Percentiles rank a stretch among this genome's conserved stretches.
These are phyloP conservation scores for Aspergillus affinis DNA, from an alignment of 495 filamentous ascomycete genomes.

Conservation along the genomic window DNA sequence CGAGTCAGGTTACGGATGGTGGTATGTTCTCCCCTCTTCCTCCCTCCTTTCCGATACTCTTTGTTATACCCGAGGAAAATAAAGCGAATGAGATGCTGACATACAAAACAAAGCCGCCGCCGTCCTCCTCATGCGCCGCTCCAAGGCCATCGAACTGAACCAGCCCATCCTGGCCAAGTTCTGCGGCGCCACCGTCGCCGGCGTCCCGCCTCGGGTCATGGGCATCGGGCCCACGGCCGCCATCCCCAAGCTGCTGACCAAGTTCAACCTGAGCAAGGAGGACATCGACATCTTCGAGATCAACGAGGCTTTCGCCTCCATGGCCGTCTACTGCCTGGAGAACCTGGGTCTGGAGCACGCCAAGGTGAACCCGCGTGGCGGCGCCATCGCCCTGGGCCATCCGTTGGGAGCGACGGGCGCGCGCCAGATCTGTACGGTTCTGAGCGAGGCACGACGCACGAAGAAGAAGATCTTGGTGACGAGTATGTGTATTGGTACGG, in stretches of 20 bases:
- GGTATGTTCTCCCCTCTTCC: slow-evolving; percentile 33
- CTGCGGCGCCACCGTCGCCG: slow-evolving; percentile 86
- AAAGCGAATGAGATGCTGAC: slow-evolving; percentile 21
- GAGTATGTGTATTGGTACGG: slow-evolving; percentile 86
- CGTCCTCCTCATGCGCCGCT: slow-evolving; percentile 90
- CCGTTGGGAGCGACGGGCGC: slow-evolving; percentile 80
- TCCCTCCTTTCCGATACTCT: not conserved
- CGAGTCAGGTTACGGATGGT: slow-evolving; percentile 93
- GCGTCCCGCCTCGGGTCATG: slow-evolving; percentile 91
- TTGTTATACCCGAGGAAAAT: too few relatives aligned
- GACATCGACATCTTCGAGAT: slow-evolving; percentile 91
- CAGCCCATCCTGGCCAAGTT: slow-evolving; percentile 95
- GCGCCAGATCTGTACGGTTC: slow-evolving; percentile 78
- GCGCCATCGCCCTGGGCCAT: slow-evolving; percentile 78
- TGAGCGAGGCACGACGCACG: slow-evolving; percentile 74
- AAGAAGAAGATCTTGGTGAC: slow-evolving; percentile 84
- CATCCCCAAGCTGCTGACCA: slow-evolving; percentile 86
- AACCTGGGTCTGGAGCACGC: slow-evolving; percentile 71
- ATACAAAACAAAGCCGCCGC: slow-evolving; percentile 60
- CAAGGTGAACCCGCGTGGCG: slow-evolving; percentile 89
- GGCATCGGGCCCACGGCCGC: slow-evolving; percentile 92
- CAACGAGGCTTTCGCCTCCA: slow-evolving; percentile 96
- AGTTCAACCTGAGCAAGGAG: slow-evolving; percentile 73
- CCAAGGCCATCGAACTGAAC: slow-evolving; percentile 79
- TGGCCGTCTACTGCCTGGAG: slow-evolving; percentile 91